Evolutionary conservation across 805 yeast genomes (phyloP).

Genomic region (Phaffomyces antillensis): DNA sequence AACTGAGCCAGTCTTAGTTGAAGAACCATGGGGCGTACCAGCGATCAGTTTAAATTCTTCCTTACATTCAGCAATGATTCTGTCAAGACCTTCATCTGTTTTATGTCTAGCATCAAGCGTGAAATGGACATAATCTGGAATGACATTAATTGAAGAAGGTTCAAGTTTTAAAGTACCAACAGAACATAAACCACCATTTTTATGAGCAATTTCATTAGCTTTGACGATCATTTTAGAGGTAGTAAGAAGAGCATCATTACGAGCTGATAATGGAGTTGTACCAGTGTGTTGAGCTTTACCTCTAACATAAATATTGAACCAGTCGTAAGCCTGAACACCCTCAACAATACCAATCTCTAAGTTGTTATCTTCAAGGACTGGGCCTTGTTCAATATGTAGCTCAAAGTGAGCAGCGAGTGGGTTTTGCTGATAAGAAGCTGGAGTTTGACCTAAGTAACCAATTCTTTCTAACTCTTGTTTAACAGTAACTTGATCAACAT

Average conservation of each 20-base stretch:
- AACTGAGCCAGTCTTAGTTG: slow-evolving; percentile 28
- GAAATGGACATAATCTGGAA: slow-evolving; percentile 55
- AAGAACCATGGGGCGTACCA: slow-evolving; percentile 4
- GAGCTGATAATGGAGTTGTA: slow-evolving; percentile 55
- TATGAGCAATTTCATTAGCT: slow-evolving; percentile 48
- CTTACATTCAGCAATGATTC: slow-evolving; percentile 33
- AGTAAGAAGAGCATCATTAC: slow-evolving; percentile 56
- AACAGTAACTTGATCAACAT: slow-evolving; percentile 43
- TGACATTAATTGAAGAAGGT: slow-evolving; percentile 62
- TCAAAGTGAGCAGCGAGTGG: slow-evolving; percentile 68
- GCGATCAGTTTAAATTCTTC: slow-evolving; percentile 29
- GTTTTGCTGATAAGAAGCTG: slow-evolving; percentile 40
- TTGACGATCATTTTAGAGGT: slow-evolving; percentile 50
- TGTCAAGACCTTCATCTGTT: slow-evolving; percentile 34
- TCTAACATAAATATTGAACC: slow-evolving; percentile 49
- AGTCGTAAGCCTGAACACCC: slow-evolving; percentile 60
- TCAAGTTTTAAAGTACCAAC: slow-evolving; percentile 50
- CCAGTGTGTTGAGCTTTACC: slow-evolving; percentile 73
- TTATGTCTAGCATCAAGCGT: slow-evolving; percentile 56
- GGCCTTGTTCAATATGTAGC: slow-evolving; percentile 74
- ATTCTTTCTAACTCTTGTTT: slow-evolving; percentile 49
- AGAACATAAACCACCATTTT: slow-evolving; percentile 46
- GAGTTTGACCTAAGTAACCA: slow-evolving; percentile 50
- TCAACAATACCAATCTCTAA: slow-evolving; percentile 58
- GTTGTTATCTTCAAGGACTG: slow-evolving; percentile 49